These are phyloP conservation scores for Aspergillus luchuensis DNA, from an alignment of 2,329 filamentous ascomycete genomes.

Conservation along the genomic window DNA sequence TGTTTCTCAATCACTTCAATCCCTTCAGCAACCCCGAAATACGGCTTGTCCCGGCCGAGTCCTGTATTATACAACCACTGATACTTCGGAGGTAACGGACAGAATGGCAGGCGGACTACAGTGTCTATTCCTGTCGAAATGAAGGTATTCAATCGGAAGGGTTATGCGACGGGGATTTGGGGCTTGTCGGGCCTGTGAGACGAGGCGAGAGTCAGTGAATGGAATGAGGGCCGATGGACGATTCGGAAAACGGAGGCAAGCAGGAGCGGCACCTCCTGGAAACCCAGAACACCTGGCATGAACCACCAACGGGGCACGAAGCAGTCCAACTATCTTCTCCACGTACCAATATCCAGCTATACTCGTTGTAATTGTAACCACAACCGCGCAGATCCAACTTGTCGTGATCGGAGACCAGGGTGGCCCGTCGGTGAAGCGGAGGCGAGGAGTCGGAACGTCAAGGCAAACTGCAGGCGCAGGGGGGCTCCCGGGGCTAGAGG, in stretches of 20 bases:
- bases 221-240: conserved; percentile 8
- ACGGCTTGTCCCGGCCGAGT: background rate
- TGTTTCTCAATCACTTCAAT: background rate
- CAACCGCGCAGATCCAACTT: background rate
- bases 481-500: conserved; percentile 18
- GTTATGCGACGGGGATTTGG: background rate
- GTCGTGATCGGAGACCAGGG: conserved; percentile 14
- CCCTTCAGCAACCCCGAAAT: background rate
- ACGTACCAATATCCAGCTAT: conserved; percentile 8
- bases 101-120: background rate
- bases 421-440: conserved; percentile 22
- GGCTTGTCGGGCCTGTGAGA: background rate
- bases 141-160: background rate
- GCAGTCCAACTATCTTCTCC: background rate
- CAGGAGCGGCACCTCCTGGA: conserved; percentile 17
- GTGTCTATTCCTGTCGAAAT: background rate
- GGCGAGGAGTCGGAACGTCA: conserved; percentile 22
- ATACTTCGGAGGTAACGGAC: background rate
- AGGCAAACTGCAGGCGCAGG: conserved; percentile 21
- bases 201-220: conserved; percentile 10
- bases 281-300: background rate
- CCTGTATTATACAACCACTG: background rate
- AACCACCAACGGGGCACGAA: conserved; percentile 6
- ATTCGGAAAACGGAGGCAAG: conserved; percentile 11
- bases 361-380: conserved; percentile 1